Evolutionary conservation across 2,329 filamentous ascomycete genomes (phyloP), one percentile per base, ranked within the genome.

Genomic region (Aspergillus ustus): DNA sequence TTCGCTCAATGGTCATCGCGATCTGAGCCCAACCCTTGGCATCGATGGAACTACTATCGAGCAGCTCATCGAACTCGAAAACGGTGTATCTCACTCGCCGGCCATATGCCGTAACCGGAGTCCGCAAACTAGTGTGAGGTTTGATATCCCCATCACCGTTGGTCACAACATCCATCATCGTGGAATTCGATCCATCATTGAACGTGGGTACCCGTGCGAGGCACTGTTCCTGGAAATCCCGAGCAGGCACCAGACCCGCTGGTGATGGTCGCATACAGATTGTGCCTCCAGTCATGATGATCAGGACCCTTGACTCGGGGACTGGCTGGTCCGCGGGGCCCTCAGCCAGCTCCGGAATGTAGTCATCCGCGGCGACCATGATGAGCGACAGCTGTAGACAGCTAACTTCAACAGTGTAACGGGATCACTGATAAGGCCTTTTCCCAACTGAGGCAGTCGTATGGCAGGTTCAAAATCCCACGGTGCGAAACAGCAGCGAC

Each of bases 21-120:
- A 97, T 95, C 72, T 92, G 86, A 11, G 91, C 88, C 93, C 92
- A 97, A 61, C 92, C 92, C 48, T 86, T 85, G 19, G 92, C 91
- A 63, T 93, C 91, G 75, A 97, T 96, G 58, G 91, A 95, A 73
- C 91, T 94, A 64, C 92, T 96, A 78, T 97, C 93, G 4, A 97
- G 87, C 43, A 97, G 80, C 28, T 91, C 90, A 54, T 89, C 84
- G 76, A 96, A 97, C 72, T 97, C 93, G 59, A 93, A 84, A 37
- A 95, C 90, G 3, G 88, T 87, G 76, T 96, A 97, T 60, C 92
- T 87, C 63, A 97, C 88, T 70, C 92, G 90, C 28, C 91, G 88
- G 37, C 89, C 86, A 75, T 96, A 94, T 29, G 90, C 86, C 69
- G 91, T 95, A 31, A 88, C 83, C 1, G 93, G 93, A 5, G 93